Base-by-base conservation (phyloP, 805 yeast species). In the Pichia rugopelliculosa region DNA sequence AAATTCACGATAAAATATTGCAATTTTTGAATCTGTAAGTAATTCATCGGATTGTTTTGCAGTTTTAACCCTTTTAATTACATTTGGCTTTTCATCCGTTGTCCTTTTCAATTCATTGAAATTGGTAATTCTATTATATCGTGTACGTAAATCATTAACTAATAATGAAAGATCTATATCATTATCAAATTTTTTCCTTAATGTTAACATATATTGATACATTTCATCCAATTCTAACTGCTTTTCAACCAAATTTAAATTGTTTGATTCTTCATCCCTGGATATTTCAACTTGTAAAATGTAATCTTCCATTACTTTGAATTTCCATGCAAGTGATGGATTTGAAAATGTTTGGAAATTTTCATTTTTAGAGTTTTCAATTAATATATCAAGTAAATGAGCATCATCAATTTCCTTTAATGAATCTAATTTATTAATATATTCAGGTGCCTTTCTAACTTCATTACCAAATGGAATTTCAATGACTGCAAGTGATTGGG, bases 381-480 rank as follows among this genome's bases (percentile, higher is more conserved):
- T 53, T 12, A 67, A 45, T 8, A 46, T 53, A 36, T 52, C 63
- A 34, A 53, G 61, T 13, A 49, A 13, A 21, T 57, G 55, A 2
- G 60, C 52, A 12, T 47, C 41, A 12, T 57, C 49, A 6, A 41
- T 36, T 26, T 41, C 44, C 10, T 42, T 38, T 3, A 62, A 55
- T 13, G 55, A 48, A 25, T 64, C 64, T 1, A 60, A 54, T 23
- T 60, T 50, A 12, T 46, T 44, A 6, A 53, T 33, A 49, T 54
- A 56, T 3, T 45, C 47, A 0, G 97, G 96, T 4, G 79, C 62
- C 30, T 75, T 71, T 44, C 97, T 70, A 4, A 88, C 64, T 59
- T 87, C 91, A 54, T 88, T 95, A 15, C 77, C 65, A 70, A 76
- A 84, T 1, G 98, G 96, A 21, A 86, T 56, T 26, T 74, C 71